Evolutionary conservation across 1,284 basidiomycete species (phyloP).

Genomic region (Heterobasidion irregulare): DNA sequence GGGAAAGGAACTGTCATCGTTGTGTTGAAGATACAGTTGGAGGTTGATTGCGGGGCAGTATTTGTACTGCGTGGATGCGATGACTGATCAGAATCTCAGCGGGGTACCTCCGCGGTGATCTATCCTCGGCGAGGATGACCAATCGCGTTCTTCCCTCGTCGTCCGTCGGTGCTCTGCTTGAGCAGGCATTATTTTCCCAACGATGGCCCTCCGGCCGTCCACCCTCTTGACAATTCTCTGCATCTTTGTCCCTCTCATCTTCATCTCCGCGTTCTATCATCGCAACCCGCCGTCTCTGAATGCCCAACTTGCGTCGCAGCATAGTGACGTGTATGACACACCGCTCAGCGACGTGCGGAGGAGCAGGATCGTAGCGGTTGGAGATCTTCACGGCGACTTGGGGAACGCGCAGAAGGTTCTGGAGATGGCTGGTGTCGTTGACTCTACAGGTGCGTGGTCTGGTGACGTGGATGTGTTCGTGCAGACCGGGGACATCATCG

Average conservation of each 20-base stretch:
- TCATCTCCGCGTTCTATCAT: background rate
- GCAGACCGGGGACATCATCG: conserved; percentile 92
- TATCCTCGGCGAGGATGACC: no score
- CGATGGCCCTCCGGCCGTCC: background rate
- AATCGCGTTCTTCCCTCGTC: no score
- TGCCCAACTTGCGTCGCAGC: background rate
- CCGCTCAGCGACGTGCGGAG: background rate
- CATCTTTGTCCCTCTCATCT: background rate
- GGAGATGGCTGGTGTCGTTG: conserved; percentile 67
- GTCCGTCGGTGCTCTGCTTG: no score
- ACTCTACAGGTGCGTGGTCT: conserved; percentile 66
- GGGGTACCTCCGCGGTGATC: no score
- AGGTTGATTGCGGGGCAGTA: no score
- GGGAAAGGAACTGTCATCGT: conserved; percentile 21
- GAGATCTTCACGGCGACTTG: conserved; percentile 77
- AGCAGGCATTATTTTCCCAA: background rate
- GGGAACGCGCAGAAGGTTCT: conserved; percentile 68
- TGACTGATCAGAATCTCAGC: no score
- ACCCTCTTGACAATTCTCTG: background rate
- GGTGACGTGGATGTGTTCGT: conserved; percentile 78
- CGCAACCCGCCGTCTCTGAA: background rate
- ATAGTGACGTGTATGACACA: background rate
- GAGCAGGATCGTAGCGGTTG: conserved; percentile 65
- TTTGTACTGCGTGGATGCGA: no score
- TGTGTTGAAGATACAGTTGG: background rate